These are phyloP conservation scores for Loxodes magnus DNA, from an alignment of 73 alveolate species.

Conservation along the genomic window DNA sequence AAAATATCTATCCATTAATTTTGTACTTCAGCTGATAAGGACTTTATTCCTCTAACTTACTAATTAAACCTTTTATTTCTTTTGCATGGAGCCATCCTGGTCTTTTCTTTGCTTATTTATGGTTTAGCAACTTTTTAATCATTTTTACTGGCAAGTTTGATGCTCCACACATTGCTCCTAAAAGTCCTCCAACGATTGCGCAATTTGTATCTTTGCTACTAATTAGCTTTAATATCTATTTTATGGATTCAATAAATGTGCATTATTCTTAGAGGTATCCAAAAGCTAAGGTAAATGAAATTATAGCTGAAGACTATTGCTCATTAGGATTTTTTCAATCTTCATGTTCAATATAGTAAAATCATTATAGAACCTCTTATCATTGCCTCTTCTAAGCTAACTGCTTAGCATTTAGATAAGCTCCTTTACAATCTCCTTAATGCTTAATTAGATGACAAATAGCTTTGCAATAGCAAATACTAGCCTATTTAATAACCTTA, in stretches of 20 bases:
- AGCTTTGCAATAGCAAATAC: slow-evolving; percentile 2
- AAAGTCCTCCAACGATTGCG: slow-evolving; percentile 32
- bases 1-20: too few relatives aligned
- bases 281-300: slow-evolving; percentile 6
- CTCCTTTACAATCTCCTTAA: slow-evolving; percentile 1
- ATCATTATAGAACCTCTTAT: neutral
- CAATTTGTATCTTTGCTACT: slow-evolving; percentile 39
- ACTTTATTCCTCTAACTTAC: too few relatives aligned
- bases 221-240: slow-evolving; percentile 5
- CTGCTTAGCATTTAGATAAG: neutral
- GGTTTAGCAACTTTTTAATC: neutral
- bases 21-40: too few relatives aligned
- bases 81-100: too few relatives aligned
- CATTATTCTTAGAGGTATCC: neutral
- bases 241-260: slow-evolving; percentile 12
- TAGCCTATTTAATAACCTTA: neutral
- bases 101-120: neutral
- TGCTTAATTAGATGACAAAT: neutral
- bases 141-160: neutral
- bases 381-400: neutral
- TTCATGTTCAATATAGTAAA: neutral
- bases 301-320: neutral
- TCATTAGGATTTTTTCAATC: neutral
- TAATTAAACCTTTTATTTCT: too few relatives aligned
- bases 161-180: slow-evolving; percentile 15